phyloP scores from a whole-genome alignment of 768 basidiomycete genomes.

The Fomitopsis pulvina region DNA sequence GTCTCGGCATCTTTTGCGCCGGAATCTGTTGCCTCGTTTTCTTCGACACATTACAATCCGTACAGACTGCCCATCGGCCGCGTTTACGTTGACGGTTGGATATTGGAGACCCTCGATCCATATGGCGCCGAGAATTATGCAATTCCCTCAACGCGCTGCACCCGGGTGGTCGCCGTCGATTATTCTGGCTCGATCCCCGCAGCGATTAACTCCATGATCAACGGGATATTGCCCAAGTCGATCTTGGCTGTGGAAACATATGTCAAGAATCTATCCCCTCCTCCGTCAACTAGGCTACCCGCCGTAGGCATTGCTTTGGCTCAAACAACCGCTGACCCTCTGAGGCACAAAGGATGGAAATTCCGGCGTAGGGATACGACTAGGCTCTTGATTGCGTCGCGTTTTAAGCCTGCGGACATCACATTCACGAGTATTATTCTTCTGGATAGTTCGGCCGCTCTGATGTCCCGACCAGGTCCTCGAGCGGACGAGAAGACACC shows the following conservation, averaged over 20 bases:
- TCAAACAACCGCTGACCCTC: conserved; percentile 45
- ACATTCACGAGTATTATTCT: conserved; percentile 47
- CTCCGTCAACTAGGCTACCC: conserved; percentile 68
- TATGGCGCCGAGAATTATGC: conserved; percentile 91
- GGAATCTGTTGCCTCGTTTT: conserved; percentile 50
- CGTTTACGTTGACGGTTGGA: conserved; percentile 89
- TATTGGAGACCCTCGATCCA: conserved; percentile 92
- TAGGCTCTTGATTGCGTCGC: conserved; percentile 49
- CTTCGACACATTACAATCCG: conserved; percentile 68
- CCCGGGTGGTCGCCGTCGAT: conserved; percentile 78
- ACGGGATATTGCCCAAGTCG: conserved; percentile 64
- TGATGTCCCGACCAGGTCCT: conserved; percentile 11
- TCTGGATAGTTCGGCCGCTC: conserved; percentile 28
- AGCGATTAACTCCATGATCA: conserved; percentile 81
- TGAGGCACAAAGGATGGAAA: conserved; percentile 46
- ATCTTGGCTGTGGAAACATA: conserved; percentile 71
- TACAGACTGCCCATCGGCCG: conserved; percentile 69
- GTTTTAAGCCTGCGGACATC: conserved; percentile 42
- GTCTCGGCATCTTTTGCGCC: conserved; percentile 80
- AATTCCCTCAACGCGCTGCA: conserved; percentile 89
- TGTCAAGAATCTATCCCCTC: conserved; percentile 56
- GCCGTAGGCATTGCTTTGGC: conserved; percentile 52
- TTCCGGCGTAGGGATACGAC: conserved; percentile 53
- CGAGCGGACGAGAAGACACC: conserved; percentile 32
- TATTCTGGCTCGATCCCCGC: conserved; percentile 81